phyloP scores from a whole-genome alignment of 768 basidiomycete genomes.

The Tricholoma furcatifolium region DNA sequence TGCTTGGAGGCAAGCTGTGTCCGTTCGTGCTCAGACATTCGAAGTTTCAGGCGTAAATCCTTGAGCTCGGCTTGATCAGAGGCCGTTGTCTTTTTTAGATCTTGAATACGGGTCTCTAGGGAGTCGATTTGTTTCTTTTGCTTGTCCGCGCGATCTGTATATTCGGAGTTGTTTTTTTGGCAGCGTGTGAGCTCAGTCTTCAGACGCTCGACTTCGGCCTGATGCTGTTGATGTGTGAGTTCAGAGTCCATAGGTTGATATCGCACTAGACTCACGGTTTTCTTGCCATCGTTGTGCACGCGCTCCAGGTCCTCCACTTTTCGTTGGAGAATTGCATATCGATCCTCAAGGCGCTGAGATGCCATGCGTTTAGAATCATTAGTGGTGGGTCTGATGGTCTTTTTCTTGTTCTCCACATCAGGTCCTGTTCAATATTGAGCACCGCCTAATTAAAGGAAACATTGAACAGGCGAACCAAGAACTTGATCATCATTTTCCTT shows the following conservation, averaged over 20 bases:
- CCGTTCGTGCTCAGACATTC: constrained; percentile 56
- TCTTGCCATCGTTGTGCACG: constrained; percentile 66
- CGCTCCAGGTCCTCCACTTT: constrained; percentile 65
- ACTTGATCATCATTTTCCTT: constrained; percentile 40
- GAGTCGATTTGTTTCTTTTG: constrained; percentile 60
- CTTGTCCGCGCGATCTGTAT: constrained; percentile 54
- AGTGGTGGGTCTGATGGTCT: constrained; percentile 24
- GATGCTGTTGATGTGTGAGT: constrained; percentile 44
- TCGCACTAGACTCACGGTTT: constrained; percentile 41
- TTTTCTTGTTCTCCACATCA: constrained; percentile 21
- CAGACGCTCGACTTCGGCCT: constrained; percentile 55
- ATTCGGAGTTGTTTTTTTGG: constrained; percentile 48
- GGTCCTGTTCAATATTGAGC: constrained; percentile 27
- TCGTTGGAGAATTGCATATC: constrained; percentile 53
- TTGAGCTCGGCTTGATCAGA: constrained; percentile 63
- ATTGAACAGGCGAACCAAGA: constrained; percentile 33
- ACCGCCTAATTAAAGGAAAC: neutral
- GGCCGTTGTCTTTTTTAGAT: constrained; percentile 48
- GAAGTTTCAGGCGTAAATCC: constrained; percentile 58
- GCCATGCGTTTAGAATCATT: constrained; percentile 16
- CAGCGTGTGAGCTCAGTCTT: constrained; percentile 53
- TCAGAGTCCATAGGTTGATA: neutral
- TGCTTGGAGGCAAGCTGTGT: constrained; percentile 50
- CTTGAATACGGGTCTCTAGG: constrained; percentile 59
- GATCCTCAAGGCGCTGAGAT: constrained; percentile 35